Evolutionary conservation across 257 asterid species (phyloP).

Genomic region (Agastache rugosa): DNA sequence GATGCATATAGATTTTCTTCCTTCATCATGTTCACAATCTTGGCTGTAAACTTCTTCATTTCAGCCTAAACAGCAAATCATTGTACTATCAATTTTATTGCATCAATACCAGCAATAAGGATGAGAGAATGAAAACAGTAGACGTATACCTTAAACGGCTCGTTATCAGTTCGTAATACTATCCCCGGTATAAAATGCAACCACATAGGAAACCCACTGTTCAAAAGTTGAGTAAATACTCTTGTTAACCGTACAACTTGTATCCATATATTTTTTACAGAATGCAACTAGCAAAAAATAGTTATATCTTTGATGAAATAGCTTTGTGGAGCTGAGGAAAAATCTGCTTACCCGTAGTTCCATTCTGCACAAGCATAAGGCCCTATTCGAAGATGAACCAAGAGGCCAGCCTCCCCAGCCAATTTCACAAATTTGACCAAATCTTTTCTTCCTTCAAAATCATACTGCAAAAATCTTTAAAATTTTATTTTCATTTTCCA

Average conservation of each 20-base stretch:
- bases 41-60: slow-evolving; percentile 87
- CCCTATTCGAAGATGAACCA: slow-evolving; percentile 77
- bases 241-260: not conserved
- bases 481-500: slow-evolving; percentile 35
- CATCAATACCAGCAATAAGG: slow-evolving; percentile 25
- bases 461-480: slow-evolving; percentile 53
- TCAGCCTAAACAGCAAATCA: slow-evolving; percentile 58
- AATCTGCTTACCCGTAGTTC: slow-evolving; percentile 72
- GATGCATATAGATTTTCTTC: slow-evolving; percentile 80
- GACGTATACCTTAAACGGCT: slow-evolving; percentile 68
- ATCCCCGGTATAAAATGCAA: slow-evolving; percentile 84
- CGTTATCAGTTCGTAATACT: slow-evolving; percentile 71
- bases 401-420: slow-evolving; percentile 71
- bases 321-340: not conserved
- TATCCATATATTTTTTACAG: not conserved
- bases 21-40: slow-evolving; percentile 87
- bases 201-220: slow-evolving; percentile 98
- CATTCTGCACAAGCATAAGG: slow-evolving; percentile 96
- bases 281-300: not conserved
- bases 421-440: slow-evolving; percentile 69
- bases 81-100: not conserved
- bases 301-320: not conserved
- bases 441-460: slow-evolving; percentile 76
- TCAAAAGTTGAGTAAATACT: slow-evolving; percentile 41
- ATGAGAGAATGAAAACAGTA: slow-evolving; percentile 1